Base-by-base conservation (phyloP, 352 stramenopile genomes). In the Phytophthora vignae region DNA sequence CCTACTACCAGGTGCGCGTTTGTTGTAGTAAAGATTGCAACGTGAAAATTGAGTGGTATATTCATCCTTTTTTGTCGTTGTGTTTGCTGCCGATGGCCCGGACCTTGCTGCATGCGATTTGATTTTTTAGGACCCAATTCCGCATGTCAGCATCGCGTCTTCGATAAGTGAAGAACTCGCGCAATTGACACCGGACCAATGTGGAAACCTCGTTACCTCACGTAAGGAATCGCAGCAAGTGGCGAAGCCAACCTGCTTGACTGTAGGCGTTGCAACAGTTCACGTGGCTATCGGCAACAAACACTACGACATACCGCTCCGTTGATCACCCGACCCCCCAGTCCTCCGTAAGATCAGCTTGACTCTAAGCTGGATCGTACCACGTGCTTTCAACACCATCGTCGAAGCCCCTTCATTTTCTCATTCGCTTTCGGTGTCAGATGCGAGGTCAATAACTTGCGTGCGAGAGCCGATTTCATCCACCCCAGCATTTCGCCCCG, bases 211-310 rank as follows among this genome's bases (percentile, higher is more conserved):
- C 25, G 27, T 73, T 31, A 76, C 7, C 21, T 25, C 50, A 59
- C 44, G 31, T 56, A 55, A 64, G 40, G 50, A 64, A 74, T 67
- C 54, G 12, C 64, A 76, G 64, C 66, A 75, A 29, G 21, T 56
- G 25, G 31, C 50, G 59, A 60, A 21, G 57, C 21, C 69, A 52
- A 61, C 49, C 25, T 69, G 66, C 31, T 68, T 81, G 21, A 74
- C 67, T 4, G 60, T 61, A 70, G 58, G 57, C 38, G 48, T 79
- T 46, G 48, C 60, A 74, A 36, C 71, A 70, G 82, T 94, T 49
- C 79, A 91, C 63, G 82, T 90, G 36, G 77, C 80, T 62, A 92
- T 94, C 69, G 88, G 88, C 72, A 95, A 95, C 84, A 95, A 94
- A 81, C 83, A 90, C 69, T 95, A 91, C 76, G 71, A 81, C 54